Evolutionary conservation across 352 stramenopile genomes (phyloP), one percentile per base, ranked within the genome.

Genomic region (Elongisporangium prolatum): DNA sequence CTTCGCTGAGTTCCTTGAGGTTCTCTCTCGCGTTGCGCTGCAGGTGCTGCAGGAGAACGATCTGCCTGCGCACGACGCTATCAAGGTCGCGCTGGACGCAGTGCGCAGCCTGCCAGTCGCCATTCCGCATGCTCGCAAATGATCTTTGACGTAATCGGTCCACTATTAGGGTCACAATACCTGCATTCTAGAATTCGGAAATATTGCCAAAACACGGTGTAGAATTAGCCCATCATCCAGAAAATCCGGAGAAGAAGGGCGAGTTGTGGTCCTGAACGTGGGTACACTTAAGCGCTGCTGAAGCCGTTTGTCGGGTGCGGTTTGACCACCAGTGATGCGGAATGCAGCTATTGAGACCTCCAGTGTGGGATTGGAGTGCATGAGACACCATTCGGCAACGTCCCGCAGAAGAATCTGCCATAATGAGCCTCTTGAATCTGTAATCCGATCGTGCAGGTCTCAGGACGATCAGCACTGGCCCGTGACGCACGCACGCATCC

Each of bases 81-180:
- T 92, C 64, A 88, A 84, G 65, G 78, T 93, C 51, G 82, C 80
- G 4, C 60, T 93, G 37, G 77, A 93, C 56, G 84, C 84, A n/a
- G 50, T 89, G 50, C 79, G 79, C 17, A 83, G 74, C 13, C 58
- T 89, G 17, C 79, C 81, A 10, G 38, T 71, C 2, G 47, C 75
- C 52, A 73, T 70, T 44, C 22, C 57, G 20, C 57, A 20, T 13
- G 28, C 28, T 13, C 65, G 72, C 62, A 80, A 85, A 53, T 84
- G 50, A 40, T 5, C 9, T n/a, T n/a, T n/a, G n/a, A n/a, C n/a
- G n/a, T n/a, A n/a, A n/a, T n/a, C 5, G 5, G 28, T 40, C 28
- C 4, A 14, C 4, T 40, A 40, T 40, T 40, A 8, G 28, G 28
- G 25, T 34, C 25, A 8, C 25, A 34, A 9, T 34, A 34, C 25